Evolutionary conservation across 1,284 basidiomycete genomes (phyloP).

Genomic region (Cutaneotrichosporon sp.): DNA sequence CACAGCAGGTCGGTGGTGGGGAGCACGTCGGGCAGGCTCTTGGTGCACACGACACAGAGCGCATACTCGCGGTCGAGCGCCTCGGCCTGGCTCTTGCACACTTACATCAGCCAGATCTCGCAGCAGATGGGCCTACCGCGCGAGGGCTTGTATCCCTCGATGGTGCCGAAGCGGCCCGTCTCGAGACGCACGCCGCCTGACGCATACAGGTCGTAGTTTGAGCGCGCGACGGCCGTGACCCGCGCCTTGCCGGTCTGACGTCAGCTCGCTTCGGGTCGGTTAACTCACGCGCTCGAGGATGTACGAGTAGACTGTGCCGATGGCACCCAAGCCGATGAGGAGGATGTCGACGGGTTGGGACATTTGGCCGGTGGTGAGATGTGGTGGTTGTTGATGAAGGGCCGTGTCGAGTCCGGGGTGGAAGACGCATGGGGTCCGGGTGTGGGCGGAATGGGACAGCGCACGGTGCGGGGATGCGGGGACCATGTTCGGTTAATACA

Average conservation of each 20-base stretch:
- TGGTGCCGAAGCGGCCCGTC: constrained; percentile 64
- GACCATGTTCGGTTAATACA: too few species aligned
- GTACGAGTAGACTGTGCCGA: constrained; percentile 61
- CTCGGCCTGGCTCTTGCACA: constrained; percentile 62
- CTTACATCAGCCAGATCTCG: constrained; percentile 46
- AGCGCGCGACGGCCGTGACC: constrained; percentile 73
- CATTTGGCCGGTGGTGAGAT: background rate
- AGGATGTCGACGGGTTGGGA: constrained; percentile 48
- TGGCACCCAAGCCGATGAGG: constrained; percentile 58
- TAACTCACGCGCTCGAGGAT: constrained; percentile 58
- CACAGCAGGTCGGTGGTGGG: constrained; percentile 63
- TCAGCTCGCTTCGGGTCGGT: background rate
- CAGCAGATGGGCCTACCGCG: constrained; percentile 56
- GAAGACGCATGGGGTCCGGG: too few species aligned
- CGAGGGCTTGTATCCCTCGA: constrained; percentile 64
- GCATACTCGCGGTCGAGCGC: constrained; percentile 63
- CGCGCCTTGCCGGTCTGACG: constrained; percentile 60
- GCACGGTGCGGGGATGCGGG: too few species aligned
- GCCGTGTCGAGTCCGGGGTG: too few species aligned
- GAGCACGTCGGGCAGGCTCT: constrained; percentile 69
- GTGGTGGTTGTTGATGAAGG: too few species aligned
- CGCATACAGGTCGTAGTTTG: constrained; percentile 66
- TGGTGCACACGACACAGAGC: constrained; percentile 69
- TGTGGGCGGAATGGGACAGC: too few species aligned
- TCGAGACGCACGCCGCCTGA: constrained; percentile 59